Evolutionary conservation across 208 protist genomes (phyloP).

Genomic region (Naegleria gruberi): DNA sequence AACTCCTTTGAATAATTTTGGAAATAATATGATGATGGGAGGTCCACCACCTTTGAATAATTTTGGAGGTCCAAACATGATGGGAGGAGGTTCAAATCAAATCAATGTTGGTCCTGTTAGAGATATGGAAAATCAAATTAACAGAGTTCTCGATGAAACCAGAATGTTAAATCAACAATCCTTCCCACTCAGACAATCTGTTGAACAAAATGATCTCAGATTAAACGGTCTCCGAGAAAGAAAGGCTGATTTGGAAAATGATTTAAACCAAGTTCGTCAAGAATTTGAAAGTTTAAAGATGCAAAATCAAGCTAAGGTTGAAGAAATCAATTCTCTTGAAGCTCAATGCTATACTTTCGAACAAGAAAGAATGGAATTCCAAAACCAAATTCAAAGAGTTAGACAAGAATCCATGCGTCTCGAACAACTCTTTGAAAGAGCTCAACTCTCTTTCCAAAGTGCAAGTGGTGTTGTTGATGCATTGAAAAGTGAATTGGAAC

Average conservation of each 20-base stretch:
- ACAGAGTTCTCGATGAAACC: neutral
- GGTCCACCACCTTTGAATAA: neutral
- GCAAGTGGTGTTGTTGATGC: neutral
- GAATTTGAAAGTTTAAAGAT: neutral
- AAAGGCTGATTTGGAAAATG: neutral
- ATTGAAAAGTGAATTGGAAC: neutral
- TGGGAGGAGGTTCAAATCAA: neutral
- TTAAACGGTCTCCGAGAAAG: neutral
- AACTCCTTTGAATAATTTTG: neutral
- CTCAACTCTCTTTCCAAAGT: neutral
- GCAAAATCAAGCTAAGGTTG: neutral
- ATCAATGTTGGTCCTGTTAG: neutral
- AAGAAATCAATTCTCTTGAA: neutral
- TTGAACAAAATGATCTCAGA: neutral
- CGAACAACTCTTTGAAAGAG: neutral
- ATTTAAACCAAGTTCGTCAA: neutral
- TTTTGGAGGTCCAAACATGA: neutral
- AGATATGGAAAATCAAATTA: constrained; percentile 5
- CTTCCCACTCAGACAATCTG: neutral
- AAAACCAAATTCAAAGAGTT: neutral
- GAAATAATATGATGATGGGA: neutral
- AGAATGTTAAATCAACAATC: neutral
- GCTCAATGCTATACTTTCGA: neutral
- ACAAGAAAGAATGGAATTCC: neutral
- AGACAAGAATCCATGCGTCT: neutral